Evolutionary conservation across 371 early-diverging fungal species (phyloP), one percentile per base, ranked within the genome.

Genomic region (Apophysomyces elegans): DNA sequence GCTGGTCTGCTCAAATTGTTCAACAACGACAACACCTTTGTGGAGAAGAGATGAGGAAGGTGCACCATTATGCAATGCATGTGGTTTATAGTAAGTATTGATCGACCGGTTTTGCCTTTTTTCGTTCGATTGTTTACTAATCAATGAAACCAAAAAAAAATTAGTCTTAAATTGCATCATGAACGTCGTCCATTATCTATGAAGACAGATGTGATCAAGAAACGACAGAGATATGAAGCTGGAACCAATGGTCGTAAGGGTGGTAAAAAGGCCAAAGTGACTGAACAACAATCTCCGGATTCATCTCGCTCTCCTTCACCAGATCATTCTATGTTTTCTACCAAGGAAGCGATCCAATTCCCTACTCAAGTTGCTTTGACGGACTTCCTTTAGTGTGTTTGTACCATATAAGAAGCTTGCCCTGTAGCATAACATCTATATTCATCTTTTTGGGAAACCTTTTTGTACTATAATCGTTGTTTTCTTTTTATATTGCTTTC

Each of bases 31-130:
- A 26, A 99, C 99, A 1, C 98, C 99, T 1, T 87, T 98, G 35
- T 99, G 99, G 99, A 86, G 99, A 56, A 86, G 97, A 56, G 92
- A 93, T 68, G 86, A 85, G 46, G 84, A 89, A 44, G 95, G 94
- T 26, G 84, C 88, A 39, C 84, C 88, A 44, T 77, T 98, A 56
- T 99, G 99, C 83, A 99, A 98, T 74, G 98, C 99, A 0, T 99
- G 99, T 73, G 98, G 98, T 21, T 77, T 99, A 64, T 99, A 98
- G 80, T 91, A 84, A 86, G 80, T 79, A 26, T 32, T 39, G 21
- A 63, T 62, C 32, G 32, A 26, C 32, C 32, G 32, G 32, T 26
- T 26, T 26, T 26, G 3, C 32, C 32, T 26, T 26, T 26, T 26
- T 26, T 26, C 32, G 32, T 26, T 26, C 32, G 32, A 3, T 26